Conservation (phyloP, 2,329 filamentous ascomycete genomes). For the Curvularia lunata region DNA sequence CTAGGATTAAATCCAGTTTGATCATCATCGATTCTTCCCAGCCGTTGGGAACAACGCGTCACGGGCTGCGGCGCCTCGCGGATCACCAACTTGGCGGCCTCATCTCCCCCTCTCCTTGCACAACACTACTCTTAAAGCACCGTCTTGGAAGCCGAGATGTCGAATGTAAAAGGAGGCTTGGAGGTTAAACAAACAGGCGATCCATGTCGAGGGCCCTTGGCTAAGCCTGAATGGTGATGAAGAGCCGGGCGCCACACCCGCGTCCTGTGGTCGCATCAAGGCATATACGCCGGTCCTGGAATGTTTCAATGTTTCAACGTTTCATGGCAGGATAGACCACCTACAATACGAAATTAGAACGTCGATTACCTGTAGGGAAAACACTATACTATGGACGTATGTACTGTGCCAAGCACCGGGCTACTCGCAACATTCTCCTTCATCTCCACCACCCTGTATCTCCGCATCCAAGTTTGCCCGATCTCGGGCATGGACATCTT, state of each 20-base stretch:
- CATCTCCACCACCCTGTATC: neutral
- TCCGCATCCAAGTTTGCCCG: neutral
- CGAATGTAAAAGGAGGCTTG: neutral
- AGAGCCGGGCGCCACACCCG: neutral
- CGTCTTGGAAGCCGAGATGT: neutral
- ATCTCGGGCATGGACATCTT: neutral
- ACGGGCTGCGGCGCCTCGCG: neutral
- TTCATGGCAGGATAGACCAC: neutral
- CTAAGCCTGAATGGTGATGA: too few relatives aligned
- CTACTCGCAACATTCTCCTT: neutral
- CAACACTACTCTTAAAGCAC: neutral
- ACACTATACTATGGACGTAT: neutral
- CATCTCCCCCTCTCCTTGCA: neutral
- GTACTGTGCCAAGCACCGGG: neutral
- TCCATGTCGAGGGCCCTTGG: too few relatives aligned
- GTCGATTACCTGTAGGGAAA: neutral
- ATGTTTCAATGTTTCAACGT: neutral
- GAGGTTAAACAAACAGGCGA: too few relatives aligned
- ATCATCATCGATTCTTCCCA: neutral
- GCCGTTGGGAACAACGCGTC: neutral
- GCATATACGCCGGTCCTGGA: neutral
- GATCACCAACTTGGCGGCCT: neutral
- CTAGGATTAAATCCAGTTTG: neutral
- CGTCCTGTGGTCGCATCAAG: neutral
- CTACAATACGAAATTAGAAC: neutral